Evolutionary conservation across 768 basidiomycete species (phyloP).

Genomic region (Psilocybe sp.): DNA sequence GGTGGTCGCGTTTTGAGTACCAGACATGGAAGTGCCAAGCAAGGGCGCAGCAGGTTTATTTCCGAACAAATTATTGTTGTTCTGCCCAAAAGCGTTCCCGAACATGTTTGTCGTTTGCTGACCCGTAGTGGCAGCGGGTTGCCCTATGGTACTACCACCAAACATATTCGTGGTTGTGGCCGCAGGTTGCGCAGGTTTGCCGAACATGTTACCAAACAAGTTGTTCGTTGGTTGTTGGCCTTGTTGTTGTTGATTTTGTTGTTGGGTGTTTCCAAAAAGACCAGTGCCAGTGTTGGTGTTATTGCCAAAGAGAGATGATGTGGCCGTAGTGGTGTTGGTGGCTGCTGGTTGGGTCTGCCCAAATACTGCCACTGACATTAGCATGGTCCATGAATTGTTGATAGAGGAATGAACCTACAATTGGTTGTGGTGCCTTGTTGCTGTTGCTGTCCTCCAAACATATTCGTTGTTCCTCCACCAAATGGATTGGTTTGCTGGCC

Average conservation of each 20-base stretch:
- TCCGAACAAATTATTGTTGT: constrained; percentile 42
- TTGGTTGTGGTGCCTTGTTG: constrained; percentile 18
- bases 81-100: constrained; percentile 49
- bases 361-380: constrained; percentile 13
- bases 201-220: constrained; percentile 40
- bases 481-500: constrained; percentile 22
- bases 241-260: constrained; percentile 22
- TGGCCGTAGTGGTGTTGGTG: not conserved
- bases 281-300: constrained; percentile 14
- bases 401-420: constrained; percentile 7
- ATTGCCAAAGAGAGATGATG: constrained; percentile 16
- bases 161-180: constrained; percentile 35
- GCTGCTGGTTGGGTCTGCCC: constrained; percentile 10
- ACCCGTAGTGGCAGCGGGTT: constrained; percentile 30
- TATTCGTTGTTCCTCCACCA: constrained; percentile 7
- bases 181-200: constrained; percentile 38
- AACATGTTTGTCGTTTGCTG: constrained; percentile 39
- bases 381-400: not conserved
- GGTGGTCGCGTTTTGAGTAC: constrained; percentile 10
- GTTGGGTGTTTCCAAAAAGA: constrained; percentile 22
- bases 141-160: constrained; percentile 35
- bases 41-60: constrained; percentile 49
- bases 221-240: constrained; percentile 26
- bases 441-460: constrained; percentile 16
- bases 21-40: constrained; percentile 28